Percentiles rank a stretch among this genome's conserved stretches.
phyloP scores from a whole-genome alignment of 208 protist genomes.

The Hexamita inflata region DNA sequence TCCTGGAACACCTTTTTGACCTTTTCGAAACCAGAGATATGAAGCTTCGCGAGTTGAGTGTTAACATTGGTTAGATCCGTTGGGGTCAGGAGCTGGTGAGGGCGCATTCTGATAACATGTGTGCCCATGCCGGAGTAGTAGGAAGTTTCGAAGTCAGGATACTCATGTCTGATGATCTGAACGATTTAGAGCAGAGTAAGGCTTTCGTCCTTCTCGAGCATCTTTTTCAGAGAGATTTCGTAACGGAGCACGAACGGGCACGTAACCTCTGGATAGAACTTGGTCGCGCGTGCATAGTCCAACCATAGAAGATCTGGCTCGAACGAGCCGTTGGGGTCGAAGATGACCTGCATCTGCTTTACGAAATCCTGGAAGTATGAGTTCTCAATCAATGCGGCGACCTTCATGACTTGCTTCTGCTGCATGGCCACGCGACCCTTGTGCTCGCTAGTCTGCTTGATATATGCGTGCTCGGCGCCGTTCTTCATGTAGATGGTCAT shows the following conservation, averaged over 20 bases:
- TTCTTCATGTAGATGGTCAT: constrained; percentile 69
- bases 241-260: neutral
- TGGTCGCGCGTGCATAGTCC: no score
- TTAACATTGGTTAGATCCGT: no score
- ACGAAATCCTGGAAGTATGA: constrained; percentile 81
- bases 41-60: neutral
- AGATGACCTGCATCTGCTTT: neutral
- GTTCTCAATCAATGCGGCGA: constrained; percentile 53
- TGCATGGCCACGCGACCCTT: neutral
- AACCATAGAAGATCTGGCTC: no score
- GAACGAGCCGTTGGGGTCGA: no score
- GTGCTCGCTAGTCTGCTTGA: constrained; percentile 67
- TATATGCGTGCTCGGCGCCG: constrained; percentile 44
- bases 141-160: no score
- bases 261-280: neutral
- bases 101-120: neutral
- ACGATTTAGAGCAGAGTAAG: no score
- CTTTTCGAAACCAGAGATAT: neutral
- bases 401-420: constrained; percentile 24
- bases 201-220: neutral
- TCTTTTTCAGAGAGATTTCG: neutral
- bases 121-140: neutral
- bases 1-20: neutral
- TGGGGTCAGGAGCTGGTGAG: no score
- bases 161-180: no score